These are phyloP conservation scores for Sarocladium oryzae DNA, from an alignment of 2,329 filamentous ascomycete species.

Conservation along the genomic window DNA sequence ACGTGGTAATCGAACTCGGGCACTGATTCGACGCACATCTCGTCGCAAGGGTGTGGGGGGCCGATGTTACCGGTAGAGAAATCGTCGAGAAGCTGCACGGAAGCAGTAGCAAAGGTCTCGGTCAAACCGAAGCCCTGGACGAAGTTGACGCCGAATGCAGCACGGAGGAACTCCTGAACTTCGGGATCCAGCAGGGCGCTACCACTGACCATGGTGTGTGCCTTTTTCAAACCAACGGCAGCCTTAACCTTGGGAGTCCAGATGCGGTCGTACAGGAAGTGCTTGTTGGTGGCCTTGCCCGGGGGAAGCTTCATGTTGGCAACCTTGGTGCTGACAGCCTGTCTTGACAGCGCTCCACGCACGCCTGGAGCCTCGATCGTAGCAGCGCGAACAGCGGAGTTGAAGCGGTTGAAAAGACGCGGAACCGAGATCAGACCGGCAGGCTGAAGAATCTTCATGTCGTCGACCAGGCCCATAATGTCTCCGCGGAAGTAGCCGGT, in stretches of 20 bases:
- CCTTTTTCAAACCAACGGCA: slow-evolving; percentile 74
- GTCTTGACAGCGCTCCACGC: slow-evolving; percentile 73
- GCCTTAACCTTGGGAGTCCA: slow-evolving; percentile 83
- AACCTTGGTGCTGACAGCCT: slow-evolving; percentile 73
- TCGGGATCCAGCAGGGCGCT: slow-evolving; percentile 85
- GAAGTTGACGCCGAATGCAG: slow-evolving; percentile 73
- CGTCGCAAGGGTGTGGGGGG: slow-evolving; percentile 56
- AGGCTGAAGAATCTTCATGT: slow-evolving; percentile 80
- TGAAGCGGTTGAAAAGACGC: slow-evolving; percentile 85
- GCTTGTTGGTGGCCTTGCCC: slow-evolving; percentile 70
- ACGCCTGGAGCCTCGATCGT: slow-evolving; percentile 76
- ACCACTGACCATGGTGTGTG: slow-evolving; percentile 72
- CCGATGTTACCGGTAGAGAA: slow-evolving; percentile 77
- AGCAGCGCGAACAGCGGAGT: slow-evolving; percentile 69
- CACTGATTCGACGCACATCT: slow-evolving; percentile 77
- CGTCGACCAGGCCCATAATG: slow-evolving; percentile 77
- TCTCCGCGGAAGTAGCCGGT: slow-evolving; percentile 96
- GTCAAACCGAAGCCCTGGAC: slow-evolving; percentile 90
- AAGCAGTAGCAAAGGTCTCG: slow-evolving; percentile 77
- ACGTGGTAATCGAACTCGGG: slow-evolving; percentile 91
- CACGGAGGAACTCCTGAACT: slow-evolving; percentile 81
- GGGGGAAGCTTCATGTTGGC: slow-evolving; percentile 66
- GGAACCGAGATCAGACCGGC: slow-evolving; percentile 84
- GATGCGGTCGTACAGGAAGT: slow-evolving; percentile 75
- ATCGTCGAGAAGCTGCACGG: slow-evolving; percentile 65